These are phyloP conservation scores for Mycena epipterygia DNA, from an alignment of 768 basidiomycete genomes.

Conservation along the genomic window DNA sequence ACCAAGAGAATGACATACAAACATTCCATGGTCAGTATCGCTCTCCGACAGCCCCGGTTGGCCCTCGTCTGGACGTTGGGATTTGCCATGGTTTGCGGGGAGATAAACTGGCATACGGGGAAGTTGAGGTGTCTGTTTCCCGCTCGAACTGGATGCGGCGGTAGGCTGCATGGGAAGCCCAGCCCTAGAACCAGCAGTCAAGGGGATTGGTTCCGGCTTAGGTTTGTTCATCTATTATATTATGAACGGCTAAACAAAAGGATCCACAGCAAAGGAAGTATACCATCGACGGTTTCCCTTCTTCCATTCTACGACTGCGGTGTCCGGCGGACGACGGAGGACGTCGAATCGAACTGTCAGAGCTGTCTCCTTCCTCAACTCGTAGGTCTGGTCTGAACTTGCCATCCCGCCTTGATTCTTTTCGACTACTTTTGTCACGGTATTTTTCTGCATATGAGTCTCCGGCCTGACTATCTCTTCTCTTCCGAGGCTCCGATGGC, in stretches of 20 bases:
- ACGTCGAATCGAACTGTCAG: conserved; percentile 27
- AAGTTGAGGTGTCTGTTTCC: conserved; percentile 34
- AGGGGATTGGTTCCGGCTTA: conserved; percentile 8
- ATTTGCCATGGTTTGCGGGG: conserved; percentile 21
- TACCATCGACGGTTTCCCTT: conserved; percentile 25
- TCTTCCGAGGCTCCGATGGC: conserved; percentile 23
- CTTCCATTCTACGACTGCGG: background rate
- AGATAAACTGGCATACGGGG: conserved; percentile 37
- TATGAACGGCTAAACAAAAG: background rate
- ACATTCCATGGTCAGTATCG: conserved; percentile 31
- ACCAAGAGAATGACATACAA: conserved; percentile 6
- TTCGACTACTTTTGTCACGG: conserved; percentile 26
- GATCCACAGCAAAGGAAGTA: background rate
- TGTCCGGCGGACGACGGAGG: conserved; percentile 13
- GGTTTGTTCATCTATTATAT: conserved; percentile 20
- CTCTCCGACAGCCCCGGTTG: conserved; percentile 32
- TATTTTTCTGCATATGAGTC: conserved; percentile 13
- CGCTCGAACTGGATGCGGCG: conserved; percentile 32
- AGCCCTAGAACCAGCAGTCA: background rate
- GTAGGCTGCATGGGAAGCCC: conserved; percentile 26
- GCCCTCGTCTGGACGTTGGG: conserved; percentile 24
- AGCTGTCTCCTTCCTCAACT: conserved; percentile 31
- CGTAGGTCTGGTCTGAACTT: conserved; percentile 6
- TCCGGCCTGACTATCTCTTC: conserved; percentile 19
- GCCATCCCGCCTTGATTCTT: conserved; percentile 23